Evolutionary conservation across 805 yeast species (phyloP).

Genomic region (Candida ovalis): DNA sequence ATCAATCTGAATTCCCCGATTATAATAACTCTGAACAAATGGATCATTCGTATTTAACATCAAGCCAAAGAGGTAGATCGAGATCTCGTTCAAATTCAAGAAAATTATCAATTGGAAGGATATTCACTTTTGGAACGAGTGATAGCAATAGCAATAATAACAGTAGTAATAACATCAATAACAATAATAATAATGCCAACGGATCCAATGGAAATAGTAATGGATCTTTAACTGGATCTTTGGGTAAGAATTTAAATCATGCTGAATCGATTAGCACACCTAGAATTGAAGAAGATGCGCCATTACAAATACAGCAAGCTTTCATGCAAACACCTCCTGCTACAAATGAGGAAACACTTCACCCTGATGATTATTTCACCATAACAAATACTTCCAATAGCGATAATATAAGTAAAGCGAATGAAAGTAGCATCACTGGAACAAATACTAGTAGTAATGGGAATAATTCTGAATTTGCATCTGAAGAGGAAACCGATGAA

Average conservation of each 20-base stretch:
- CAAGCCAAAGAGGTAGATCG: conserved; percentile 15
- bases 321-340: conserved; percentile 9
- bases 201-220: neutral
- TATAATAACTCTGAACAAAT: neutral
- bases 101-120: conserved; percentile 32
- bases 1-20: neutral
- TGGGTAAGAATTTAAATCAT: conserved; percentile 6
- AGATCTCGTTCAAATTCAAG: conserved; percentile 40
- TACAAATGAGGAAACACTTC: neutral
- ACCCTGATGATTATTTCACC: conserved; percentile 12
- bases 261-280: conserved; percentile 14
- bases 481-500: conserved; percentile 16
- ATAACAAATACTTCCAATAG: neutral
- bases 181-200: neutral
- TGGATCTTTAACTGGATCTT: neutral
- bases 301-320: conserved; percentile 12
- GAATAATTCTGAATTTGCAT: conserved; percentile 1
- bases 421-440: neutral
- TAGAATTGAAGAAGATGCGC: conserved; percentile 19
- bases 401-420: neutral
- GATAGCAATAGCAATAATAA: conserved; percentile 2
- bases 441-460: conserved; percentile 2
- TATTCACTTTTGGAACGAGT: conserved; percentile 36
- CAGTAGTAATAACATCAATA: too few relatives aligned
- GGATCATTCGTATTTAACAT: neutral